These are phyloP conservation scores for Helianthus tuberosus DNA, from an alignment of 129 eudicot species.

Conservation along the genomic window DNA sequence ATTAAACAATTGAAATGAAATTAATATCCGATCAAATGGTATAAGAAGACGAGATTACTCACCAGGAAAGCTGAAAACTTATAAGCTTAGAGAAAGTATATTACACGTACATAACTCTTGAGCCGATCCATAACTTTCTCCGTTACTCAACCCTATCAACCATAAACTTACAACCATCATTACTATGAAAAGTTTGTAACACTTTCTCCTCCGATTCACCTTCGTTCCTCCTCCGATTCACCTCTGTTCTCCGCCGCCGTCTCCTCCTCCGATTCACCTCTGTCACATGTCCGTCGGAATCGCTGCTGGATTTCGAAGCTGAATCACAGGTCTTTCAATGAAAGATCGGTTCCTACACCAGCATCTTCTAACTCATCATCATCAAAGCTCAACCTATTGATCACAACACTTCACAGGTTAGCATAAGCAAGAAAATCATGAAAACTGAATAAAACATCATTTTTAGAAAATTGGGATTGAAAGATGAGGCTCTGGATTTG, in stretches of 20 bases:
- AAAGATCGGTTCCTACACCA: constrained; percentile 46
- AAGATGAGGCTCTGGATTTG: too few species aligned
- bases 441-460: neutral
- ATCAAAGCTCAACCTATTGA: constrained; percentile 24
- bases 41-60: constrained; percentile 1
- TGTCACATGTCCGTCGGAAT: too few species aligned
- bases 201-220: too few species aligned
- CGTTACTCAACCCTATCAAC: constrained; percentile 39
- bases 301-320: too few species aligned
- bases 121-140: constrained; percentile 59
- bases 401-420: too few species aligned
- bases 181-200: neutral
- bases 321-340: too few species aligned
- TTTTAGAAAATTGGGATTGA: too few species aligned
- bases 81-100: too few species aligned
- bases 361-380: constrained; percentile 40
- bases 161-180: constrained; percentile 14
- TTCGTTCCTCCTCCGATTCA: too few species aligned
- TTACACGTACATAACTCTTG: constrained; percentile 56
- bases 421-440: too few species aligned
- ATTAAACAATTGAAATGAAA: constrained; percentile 7
- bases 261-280: too few species aligned
- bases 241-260: too few species aligned
- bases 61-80: constrained; percentile 14
- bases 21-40: neutral